Conservation (phyloP, 192 early-diverging fungal genomes). For the Coemansia sp. region DNA sequence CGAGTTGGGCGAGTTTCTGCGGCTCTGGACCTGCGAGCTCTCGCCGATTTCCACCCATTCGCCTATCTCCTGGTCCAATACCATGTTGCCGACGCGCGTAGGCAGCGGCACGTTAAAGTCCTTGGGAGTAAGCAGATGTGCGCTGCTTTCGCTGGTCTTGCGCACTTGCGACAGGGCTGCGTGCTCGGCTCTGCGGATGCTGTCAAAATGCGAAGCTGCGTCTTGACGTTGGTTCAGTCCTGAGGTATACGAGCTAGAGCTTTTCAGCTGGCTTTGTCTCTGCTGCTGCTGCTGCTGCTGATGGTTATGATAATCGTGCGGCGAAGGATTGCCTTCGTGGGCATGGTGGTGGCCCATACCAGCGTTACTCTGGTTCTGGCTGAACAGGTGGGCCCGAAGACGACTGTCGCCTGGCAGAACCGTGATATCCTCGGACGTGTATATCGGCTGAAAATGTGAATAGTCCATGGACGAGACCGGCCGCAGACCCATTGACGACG, state of each 20-base stretch:
- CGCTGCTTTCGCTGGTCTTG: slow-evolving; percentile 46
- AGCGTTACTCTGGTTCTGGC: slow-evolving; percentile 7
- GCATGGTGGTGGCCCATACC: slow-evolving; percentile 6
- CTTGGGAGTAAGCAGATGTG: slow-evolving; percentile 32
- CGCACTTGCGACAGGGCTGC: slow-evolving; percentile 28
- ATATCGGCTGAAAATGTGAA: slow-evolving; percentile 5
- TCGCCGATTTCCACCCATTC: slow-evolving; percentile 50
- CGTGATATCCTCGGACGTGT: slow-evolving; percentile 23
- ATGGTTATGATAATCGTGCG: slow-evolving; percentile 1
- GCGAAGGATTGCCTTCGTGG: neutral
- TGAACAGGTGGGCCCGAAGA: slow-evolving; percentile 23
- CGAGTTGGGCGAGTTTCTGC: neutral
- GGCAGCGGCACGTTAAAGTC: slow-evolving; percentile 36
- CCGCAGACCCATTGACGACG: slow-evolving; percentile 12
- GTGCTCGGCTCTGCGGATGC: slow-evolving; percentile 20
- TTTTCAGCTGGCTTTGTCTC: slow-evolving; percentile 10
- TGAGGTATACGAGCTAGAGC: slow-evolving; percentile 3
- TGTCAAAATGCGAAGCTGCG: slow-evolving; percentile 20
- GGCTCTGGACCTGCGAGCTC: slow-evolving; percentile 10
- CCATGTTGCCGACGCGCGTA: slow-evolving; percentile 47
- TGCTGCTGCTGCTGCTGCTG: slow-evolving; percentile 13
- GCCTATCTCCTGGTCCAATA: slow-evolving; percentile 33
- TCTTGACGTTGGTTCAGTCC: slow-evolving; percentile 13
- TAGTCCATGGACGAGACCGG: slow-evolving; percentile 11
- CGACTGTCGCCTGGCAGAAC: slow-evolving; percentile 39